Conservation (phyloP, 306 rosid species). For the Castanospermum australe region DNA sequence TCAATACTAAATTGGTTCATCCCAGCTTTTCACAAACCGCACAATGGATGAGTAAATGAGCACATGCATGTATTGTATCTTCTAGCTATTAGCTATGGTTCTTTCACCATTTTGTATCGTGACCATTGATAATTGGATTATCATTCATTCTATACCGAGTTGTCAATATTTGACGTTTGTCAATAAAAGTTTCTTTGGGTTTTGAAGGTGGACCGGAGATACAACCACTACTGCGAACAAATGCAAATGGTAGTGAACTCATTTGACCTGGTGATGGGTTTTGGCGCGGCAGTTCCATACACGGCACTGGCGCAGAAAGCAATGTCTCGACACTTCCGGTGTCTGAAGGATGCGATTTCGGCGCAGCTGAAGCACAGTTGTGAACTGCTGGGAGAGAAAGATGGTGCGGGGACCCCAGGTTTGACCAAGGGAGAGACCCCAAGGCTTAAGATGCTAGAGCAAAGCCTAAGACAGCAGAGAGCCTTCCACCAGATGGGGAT, state of each 20-base stretch:
- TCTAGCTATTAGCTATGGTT: not conserved
- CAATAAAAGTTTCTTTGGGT: not conserved
- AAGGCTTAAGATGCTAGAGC: constrained; percentile 81
- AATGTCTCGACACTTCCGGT: constrained; percentile 93
- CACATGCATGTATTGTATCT: constrained; percentile 21
- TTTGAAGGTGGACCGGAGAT: constrained; percentile 86
- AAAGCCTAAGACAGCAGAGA: constrained; percentile 88
- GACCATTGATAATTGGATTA: not conserved
- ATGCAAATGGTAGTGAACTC: constrained; percentile 97
- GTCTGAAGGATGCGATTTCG: constrained; percentile 80
- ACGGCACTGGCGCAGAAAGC: constrained; percentile 94
- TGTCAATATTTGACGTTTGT: not conserved
- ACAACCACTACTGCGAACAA: constrained; percentile 91
- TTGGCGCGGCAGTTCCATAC: constrained; percentile 91
- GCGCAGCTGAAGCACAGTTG: constrained; percentile 74
- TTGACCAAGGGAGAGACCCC: constrained; percentile 97
- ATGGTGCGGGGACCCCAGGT: constrained; percentile 69
- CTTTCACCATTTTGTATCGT: not conserved
- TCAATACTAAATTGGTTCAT: constrained; percentile 21
- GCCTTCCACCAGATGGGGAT: constrained; percentile 95
- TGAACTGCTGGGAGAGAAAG: constrained; percentile 86
- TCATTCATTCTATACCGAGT: not conserved
- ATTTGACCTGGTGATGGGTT: constrained; percentile 89
- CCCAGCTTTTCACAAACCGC: constrained; percentile 23
- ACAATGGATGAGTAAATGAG: constrained; percentile 4